Conservation (phyloP, 2,329 filamentous ascomycete genomes). For the Penicillium sp. region DNA sequence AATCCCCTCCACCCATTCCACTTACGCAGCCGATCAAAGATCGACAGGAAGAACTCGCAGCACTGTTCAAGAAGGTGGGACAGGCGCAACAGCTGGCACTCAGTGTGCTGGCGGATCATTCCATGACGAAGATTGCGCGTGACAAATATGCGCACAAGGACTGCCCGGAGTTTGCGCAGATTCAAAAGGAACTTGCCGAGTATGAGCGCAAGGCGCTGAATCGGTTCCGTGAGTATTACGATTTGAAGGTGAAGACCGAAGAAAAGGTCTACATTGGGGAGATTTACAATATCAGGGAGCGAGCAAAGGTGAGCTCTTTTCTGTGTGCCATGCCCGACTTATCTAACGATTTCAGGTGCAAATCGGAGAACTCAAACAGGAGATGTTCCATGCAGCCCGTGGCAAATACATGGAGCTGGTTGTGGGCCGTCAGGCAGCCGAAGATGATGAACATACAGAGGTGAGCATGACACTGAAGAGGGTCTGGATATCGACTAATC, state of each 20-base stretch:
- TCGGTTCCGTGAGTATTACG: conserved; percentile 31
- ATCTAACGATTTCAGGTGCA: conserved; percentile 9
- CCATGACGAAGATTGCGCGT: conserved; percentile 36
- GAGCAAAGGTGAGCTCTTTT: conserved; percentile 28
- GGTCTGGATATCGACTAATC: background rate
- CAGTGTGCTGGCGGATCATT: conserved; percentile 37
- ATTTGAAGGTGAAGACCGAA: conserved; percentile 30
- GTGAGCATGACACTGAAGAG: conserved; percentile 5
- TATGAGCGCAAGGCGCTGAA: conserved; percentile 26
- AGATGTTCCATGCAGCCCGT: conserved; percentile 16
- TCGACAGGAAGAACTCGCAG: conserved; percentile 42
- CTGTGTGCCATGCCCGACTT: background rate
- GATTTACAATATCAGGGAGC: conserved; percentile 31
- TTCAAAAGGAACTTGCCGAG: conserved; percentile 31
- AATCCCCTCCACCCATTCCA: conserved; percentile 35
- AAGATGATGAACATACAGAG: conserved; percentile 27
- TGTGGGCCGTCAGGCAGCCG: conserved; percentile 16
- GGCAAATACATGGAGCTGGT: conserved; percentile 21
- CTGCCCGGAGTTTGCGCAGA: conserved; percentile 37
- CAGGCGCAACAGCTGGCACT: conserved; percentile 41
- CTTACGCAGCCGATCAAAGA: conserved; percentile 38
- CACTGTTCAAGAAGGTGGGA: conserved; percentile 41
- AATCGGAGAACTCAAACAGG: conserved; percentile 14
- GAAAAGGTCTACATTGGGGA: conserved; percentile 30
- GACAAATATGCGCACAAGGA: conserved; percentile 42